phyloP scores from a whole-genome alignment of 495 filamentous ascomycete genomes.

The Penicillium subrubescens region DNA sequence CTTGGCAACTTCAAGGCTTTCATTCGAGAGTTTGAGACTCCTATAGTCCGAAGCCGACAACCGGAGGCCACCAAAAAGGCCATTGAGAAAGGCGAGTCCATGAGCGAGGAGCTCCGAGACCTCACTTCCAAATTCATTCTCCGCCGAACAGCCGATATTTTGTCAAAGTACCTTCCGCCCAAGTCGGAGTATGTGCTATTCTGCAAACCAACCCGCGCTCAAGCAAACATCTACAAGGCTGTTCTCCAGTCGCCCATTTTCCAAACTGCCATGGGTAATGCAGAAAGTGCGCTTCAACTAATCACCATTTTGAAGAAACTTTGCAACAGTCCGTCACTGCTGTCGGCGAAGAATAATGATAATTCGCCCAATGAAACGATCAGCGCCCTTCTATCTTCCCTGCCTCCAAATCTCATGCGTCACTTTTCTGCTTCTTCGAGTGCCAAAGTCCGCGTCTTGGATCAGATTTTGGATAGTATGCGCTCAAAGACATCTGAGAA shows the following conservation, averaged over 20 bases:
- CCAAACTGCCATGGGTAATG: constrained; percentile 62
- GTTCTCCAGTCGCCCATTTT: constrained; percentile 73
- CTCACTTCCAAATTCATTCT: constrained; percentile 76
- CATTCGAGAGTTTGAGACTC: constrained; percentile 70
- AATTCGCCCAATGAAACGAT: constrained; percentile 42
- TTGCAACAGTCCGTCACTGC: constrained; percentile 74
- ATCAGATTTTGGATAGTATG: constrained; percentile 65
- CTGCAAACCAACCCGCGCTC: constrained; percentile 70
- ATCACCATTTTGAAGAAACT: constrained; percentile 82
- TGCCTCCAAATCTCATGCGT: constrained; percentile 61
- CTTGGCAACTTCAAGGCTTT: constrained; percentile 70
- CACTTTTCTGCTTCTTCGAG: constrained; percentile 61
- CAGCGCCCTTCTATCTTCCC: constrained; percentile 54
- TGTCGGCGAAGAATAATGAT: constrained; percentile 50
- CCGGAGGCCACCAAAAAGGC: constrained; percentile 68
- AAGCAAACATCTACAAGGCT: constrained; percentile 67
- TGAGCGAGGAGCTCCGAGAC: constrained; percentile 66
- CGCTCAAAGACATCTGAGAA: constrained; percentile 67
- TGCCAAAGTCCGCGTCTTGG: constrained; percentile 72
- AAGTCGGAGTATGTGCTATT: constrained; percentile 81
- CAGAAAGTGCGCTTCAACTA: constrained; percentile 70
- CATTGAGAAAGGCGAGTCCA: constrained; percentile 71
- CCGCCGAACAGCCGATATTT: constrained; percentile 72
- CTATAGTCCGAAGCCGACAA: constrained; percentile 73
- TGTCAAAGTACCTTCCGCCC: constrained; percentile 71